A percentile compares a stretch with the other conserved stretches of the same genome.
Conservation (phyloP, 1,284 basidiomycete genomes). For the Rugosomyces carneus region DNA sequence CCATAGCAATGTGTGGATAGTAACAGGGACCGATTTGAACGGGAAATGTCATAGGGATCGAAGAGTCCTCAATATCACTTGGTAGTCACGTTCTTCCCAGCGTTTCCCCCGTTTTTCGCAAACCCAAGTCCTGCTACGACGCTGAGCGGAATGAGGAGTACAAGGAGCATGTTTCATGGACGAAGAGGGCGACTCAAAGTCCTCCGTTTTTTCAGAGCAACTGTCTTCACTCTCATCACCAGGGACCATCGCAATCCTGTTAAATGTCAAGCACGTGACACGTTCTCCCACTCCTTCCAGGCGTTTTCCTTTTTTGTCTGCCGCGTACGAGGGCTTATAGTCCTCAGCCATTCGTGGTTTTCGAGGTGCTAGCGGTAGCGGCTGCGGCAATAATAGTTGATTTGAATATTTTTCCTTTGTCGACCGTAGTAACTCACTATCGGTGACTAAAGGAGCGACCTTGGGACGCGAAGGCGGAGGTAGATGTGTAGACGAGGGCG, state of each 20-base stretch:
- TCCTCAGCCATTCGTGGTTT: conserved; percentile 24
- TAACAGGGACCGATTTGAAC: background rate
- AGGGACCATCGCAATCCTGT: conserved; percentile 8
- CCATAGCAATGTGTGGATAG: background rate
- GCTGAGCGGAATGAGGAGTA: conserved; percentile 5
- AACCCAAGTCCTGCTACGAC: conserved; percentile 29
- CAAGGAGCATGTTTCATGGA: background rate
- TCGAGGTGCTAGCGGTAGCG: conserved; percentile 23
- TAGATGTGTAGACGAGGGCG: too few species aligned
- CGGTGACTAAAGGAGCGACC: conserved; percentile 6
- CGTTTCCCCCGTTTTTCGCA: conserved; percentile 30
- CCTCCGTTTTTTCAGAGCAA: conserved; percentile 1
- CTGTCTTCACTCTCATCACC: conserved; percentile 11
- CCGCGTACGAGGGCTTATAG: conserved; percentile 22
- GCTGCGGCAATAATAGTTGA: conserved; percentile 16
- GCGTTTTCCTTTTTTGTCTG: conserved; percentile 2
- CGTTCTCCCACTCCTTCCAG: conserved; percentile 10
- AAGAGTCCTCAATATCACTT: conserved; percentile 22
- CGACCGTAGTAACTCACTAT: conserved; percentile 11
- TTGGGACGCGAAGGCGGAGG: conserved; percentile 10
- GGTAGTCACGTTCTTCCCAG: conserved; percentile 30
- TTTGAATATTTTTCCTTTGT: conserved; percentile 3
- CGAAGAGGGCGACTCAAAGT: too few species aligned
- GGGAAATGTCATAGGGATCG: conserved; percentile 18
- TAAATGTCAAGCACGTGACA: conserved; percentile 2